Percentiles rank a stretch among this genome's conserved stretches.
These are phyloP conservation scores for Pythium brachiatum DNA, from an alignment of 352 stramenopile species.

Conservation along the genomic window DNA sequence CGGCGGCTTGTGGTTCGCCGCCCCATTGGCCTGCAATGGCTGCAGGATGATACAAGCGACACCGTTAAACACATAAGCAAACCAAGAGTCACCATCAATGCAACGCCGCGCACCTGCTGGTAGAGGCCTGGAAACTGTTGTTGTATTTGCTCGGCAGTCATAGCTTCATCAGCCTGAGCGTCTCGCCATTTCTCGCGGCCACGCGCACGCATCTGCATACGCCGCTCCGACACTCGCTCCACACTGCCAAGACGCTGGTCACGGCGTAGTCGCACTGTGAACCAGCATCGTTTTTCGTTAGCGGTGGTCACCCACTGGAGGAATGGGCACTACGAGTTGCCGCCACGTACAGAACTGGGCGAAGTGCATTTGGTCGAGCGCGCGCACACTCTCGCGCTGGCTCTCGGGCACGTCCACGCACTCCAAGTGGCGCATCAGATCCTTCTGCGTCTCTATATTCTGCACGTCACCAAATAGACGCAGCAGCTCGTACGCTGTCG, in stretches of 20 bases:
- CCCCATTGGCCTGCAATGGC: neutral
- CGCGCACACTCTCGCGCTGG: slow-evolving; percentile 29
- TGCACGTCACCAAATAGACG: slow-evolving; percentile 20
- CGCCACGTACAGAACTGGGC: slow-evolving; percentile 47
- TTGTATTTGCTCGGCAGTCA: slow-evolving; percentile 38
- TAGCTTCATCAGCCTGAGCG: slow-evolving; percentile 18
- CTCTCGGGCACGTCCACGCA: slow-evolving; percentile 7
- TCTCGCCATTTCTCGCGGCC: slow-evolving; percentile 36
- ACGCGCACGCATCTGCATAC: slow-evolving; percentile 34
- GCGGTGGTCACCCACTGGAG: too few species aligned
- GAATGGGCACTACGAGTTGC: too few species aligned
- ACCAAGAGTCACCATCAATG: too few species aligned
- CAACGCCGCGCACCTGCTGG: slow-evolving; percentile 24
- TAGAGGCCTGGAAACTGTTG: slow-evolving; percentile 46
- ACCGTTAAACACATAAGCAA: neutral
- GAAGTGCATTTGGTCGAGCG: slow-evolving; percentile 44
- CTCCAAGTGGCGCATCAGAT: slow-evolving; percentile 42
- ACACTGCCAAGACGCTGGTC: slow-evolving; percentile 21
- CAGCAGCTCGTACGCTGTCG: slow-evolving; percentile 23
- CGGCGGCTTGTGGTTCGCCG: neutral
- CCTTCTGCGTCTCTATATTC: slow-evolving; percentile 32
- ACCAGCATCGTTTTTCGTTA: neutral
- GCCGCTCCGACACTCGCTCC: slow-evolving; percentile 32
- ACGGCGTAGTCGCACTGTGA: slow-evolving; percentile 29
- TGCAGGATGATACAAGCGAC: neutral